Conservation (phyloP, 495 filamentous ascomycete genomes). For the Trichoderma asperelloides region DNA sequence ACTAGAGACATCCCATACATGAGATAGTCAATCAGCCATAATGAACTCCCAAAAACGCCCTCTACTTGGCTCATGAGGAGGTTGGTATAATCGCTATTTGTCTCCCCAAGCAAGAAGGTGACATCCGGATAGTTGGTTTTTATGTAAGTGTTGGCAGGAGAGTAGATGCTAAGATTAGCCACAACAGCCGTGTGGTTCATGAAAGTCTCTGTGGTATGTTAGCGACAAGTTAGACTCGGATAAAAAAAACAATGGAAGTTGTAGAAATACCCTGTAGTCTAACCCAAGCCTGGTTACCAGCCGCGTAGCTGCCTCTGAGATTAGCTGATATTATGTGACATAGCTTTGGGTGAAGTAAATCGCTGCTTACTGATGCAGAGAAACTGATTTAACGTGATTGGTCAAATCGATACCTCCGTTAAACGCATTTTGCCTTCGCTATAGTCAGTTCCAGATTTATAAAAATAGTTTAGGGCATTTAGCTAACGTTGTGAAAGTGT, state of each 20-base stretch:
- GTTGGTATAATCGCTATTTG: slow-evolving; percentile 2
- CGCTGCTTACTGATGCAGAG: background rate
- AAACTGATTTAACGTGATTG: background rate
- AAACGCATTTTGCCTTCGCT: background rate
- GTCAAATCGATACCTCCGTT: background rate
- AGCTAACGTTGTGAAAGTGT: background rate
- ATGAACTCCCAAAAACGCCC: background rate
- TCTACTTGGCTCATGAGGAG: background rate
- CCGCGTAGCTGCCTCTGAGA: background rate
- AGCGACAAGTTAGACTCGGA: background rate
- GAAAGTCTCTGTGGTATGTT: background rate
- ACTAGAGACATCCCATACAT: background rate
- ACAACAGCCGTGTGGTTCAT: slow-evolving; percentile 6
- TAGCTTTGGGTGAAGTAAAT: background rate
- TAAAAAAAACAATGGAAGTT: background rate
- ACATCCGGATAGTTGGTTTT: background rate
- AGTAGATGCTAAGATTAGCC: slow-evolving; percentile 1
- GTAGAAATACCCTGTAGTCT: background rate
- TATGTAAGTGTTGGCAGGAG: background rate
- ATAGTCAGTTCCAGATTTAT: background rate
- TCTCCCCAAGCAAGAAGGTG: background rate
- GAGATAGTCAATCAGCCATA: background rate
- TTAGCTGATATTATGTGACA: background rate
- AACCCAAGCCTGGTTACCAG: slow-evolving; percentile 1
- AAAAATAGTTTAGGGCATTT: background rate